Evolutionary conservation across 2,329 filamentous ascomycete genomes (phyloP).

Genomic region (Penicillium sp.): DNA sequence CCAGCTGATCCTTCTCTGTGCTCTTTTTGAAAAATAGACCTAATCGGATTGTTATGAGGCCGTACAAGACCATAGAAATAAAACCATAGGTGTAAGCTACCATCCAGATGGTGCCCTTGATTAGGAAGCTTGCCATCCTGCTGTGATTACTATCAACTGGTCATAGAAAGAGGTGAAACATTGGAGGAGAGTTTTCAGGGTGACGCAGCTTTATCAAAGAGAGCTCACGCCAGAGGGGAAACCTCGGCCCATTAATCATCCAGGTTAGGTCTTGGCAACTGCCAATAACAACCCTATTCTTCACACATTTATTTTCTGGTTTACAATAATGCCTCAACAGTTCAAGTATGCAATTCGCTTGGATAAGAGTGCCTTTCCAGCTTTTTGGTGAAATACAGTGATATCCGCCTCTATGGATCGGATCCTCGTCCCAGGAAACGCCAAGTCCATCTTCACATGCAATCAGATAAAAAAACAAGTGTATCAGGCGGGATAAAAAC

Average conservation of each 20-base stretch:
- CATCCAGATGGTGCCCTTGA: slow-evolving; percentile 17
- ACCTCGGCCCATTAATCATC: neutral
- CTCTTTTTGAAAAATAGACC: slow-evolving; percentile 25
- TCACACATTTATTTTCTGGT: neutral
- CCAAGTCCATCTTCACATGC: slow-evolving; percentile 19
- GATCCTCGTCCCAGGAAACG: slow-evolving; percentile 8
- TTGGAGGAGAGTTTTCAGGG: neutral
- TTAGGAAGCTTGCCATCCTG: slow-evolving; percentile 2
- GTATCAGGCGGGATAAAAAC: neutral
- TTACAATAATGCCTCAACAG: neutral
- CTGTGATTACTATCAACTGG: neutral
- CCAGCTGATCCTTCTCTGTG: slow-evolving; percentile 40
- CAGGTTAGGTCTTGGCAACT: neutral
- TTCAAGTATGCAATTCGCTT: neutral
- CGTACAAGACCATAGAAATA: slow-evolving; percentile 36
- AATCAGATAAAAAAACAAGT: slow-evolving; percentile 11
- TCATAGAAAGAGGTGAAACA: neutral
- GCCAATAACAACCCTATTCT: neutral
- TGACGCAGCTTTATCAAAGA: neutral
- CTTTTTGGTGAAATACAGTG: slow-evolving; percentile 1
- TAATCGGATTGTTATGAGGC: slow-evolving; percentile 8
- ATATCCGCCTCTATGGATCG: neutral
- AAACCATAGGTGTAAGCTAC: slow-evolving; percentile 35
- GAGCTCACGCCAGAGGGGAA: neutral
- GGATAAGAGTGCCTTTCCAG: neutral